Evolutionary conservation across 257 asterid species (phyloP), one percentile per base, ranked within the genome.

Genomic region (Nicotiana tabacum): DNA sequence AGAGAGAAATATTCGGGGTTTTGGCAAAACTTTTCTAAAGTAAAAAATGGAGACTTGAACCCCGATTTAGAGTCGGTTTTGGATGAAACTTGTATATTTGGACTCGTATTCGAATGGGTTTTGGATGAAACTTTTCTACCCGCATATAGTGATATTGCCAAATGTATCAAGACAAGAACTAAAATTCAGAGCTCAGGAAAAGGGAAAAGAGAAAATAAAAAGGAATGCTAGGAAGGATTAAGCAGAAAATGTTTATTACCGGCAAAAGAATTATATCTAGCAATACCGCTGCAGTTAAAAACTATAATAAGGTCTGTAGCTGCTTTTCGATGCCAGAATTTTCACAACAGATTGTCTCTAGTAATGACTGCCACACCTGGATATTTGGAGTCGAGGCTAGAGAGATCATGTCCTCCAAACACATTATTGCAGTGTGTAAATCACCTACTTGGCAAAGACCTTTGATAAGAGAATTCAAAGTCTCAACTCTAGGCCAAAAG

Each of bases 381-480:
- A 66, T 32, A 32, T 90, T 87, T 18, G 99, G 99, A 35, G 85
- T 33, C 83, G 89, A 90, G 80, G 89, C 94, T 83, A 92, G 93
- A 83, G 90, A 91, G 72, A 91, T 86, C 97, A 96, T 94, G 93
- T 96, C 98, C 84, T 96, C 98, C 88, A 96, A 79, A 93, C 93
- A 92, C 89, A 93, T 32, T 72, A 90, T 86, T 62, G 96, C 99
- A 86, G 77, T 85, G 86, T 93, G 92, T 1, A 93, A 83, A 81
- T 82, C 89, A 11, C 93, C 92, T 37, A 77, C 84, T 37, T 66
- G 79, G 87, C 97, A 94, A 81, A 96, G 97, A 8, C 98, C 96
- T 46, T 16, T 81, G 21, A 96, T 91, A 35, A 94, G 64, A 81
- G 89, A 85, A 56, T 81, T 83, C 66, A 88, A 93, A 24, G 85